Evolutionary conservation across 192 early-diverging fungal genomes (phyloP), one percentile per base, ranked within the genome.

Genomic region (Dimargaris xerosporica): DNA sequence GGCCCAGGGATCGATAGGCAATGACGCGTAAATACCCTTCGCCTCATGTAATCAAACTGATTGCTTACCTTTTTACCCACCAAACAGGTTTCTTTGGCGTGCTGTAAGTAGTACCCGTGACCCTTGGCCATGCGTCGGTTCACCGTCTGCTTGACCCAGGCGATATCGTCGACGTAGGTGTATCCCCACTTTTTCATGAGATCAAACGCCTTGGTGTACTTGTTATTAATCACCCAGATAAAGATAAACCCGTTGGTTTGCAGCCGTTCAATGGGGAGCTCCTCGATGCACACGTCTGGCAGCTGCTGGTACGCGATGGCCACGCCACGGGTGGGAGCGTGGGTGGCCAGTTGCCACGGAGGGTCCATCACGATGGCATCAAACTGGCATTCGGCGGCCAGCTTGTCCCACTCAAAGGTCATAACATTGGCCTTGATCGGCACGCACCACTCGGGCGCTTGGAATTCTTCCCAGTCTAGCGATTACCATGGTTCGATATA

Each of bases 191-290:
- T 85, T 71, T 87, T 84, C 90, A 96, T 90, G 53, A 94, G 72
- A 66, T 90, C 91, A 71, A 96, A 93, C 0, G 91, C 91, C 68
- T 86, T 90, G 58, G 88, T 87, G 76, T 93, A 97, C 78, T 94
- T 97, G 81, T 91, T 92, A 77, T 97, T 97, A 68, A 97, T 94
- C 45, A 97, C 94, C 94, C 94, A 97, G 58, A 97, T 94, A 66
- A 97, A 97, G 6, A 94, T 82, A 65, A 94, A 94, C 23, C 94
- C 94, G 66, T 85, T 88, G 19, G 75, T 81, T 64, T 90, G 88
- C 39, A 97, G 82, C 67, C 86, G 79, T 9, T 79, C 80, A 51
- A 97, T 89, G 19, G 94, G 94, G 11, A 97, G 71, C 28, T 86
- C 84, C 62, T 93, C 91, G 64, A 97, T 94, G 61, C 85, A 86